Evolutionary conservation across 805 yeast genomes (phyloP), one percentile per base, ranked within the genome.

Genomic region (Metschnikowia amazonensis): DNA sequence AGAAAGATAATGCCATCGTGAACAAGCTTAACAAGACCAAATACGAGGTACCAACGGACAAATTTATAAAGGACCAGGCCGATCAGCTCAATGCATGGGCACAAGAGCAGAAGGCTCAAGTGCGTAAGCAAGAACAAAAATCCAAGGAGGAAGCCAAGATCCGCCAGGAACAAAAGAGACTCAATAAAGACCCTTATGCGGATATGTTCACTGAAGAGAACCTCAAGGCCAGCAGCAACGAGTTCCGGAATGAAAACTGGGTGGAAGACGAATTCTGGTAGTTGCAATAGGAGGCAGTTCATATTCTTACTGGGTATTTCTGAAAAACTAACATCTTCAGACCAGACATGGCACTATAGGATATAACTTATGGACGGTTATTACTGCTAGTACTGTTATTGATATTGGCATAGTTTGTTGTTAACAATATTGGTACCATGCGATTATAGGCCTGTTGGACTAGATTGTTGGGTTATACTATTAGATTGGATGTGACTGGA

Each of bases 11-110:
- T 56, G 64, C 77, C 4, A 68, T 82, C 2, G 60, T 86, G 31
- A 85, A 84, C 55, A 70, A 81, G 50, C 65, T 86, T 48, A 79
- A 76, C 57, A 84, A 82, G 62, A 83, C 92, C 4, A 77, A 80
- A 49, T 66, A 70, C 1, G 90, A 85, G 57, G 58, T 71, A 16
- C 50, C 67, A 23, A 79, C 80, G 1, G 80, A 79, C 2, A 58
- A 60, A 49, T 80, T 59, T 63, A 63, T 60, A 28, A 57, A 54
- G 23, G 57, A 57, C n/a, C 72, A 67, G 43, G 56, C 58, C 36
- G 52, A 55, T 10, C 49, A 51, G 65, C 67, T 39, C 44, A 63
- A 53, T 43, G 64, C 65, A 8, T 58, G 62, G 43, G 72, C 70
- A 25, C 67, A 67, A 43, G 52, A 63, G 18, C 73, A 72, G 44